A percentile compares a stretch with the other conserved stretches of the same genome.
These are phyloP conservation scores for Pleoardoris graminearum DNA, from an alignment of 2,329 filamentous ascomycete species.

Conservation along the genomic window DNA sequence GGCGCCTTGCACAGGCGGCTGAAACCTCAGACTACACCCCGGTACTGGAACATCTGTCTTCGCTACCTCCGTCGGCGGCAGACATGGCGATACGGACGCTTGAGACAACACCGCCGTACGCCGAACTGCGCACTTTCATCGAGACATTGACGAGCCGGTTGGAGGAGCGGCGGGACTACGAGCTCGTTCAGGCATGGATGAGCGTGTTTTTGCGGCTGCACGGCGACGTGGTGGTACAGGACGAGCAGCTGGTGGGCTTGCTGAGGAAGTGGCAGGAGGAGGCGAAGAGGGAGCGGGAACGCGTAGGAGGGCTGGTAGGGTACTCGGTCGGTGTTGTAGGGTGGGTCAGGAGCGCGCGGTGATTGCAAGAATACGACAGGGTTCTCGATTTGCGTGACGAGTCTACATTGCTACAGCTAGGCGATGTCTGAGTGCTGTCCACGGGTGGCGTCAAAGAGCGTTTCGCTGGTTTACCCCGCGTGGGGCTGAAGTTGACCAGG, in stretches of 20 bases:
- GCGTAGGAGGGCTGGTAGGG: slow-evolving; percentile 76
- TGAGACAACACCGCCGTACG: slow-evolving; percentile 56
- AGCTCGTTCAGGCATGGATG: slow-evolving; percentile 97
- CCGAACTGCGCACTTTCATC: slow-evolving; percentile 78
- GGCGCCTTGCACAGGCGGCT: slow-evolving; percentile 51
- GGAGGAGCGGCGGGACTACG: slow-evolving; percentile 75
- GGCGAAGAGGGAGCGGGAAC: slow-evolving; percentile 70
- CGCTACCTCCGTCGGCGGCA: slow-evolving; percentile 78
- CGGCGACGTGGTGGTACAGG: slow-evolving; percentile 59
- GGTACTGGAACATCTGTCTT: slow-evolving; percentile 78
- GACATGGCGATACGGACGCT: slow-evolving; percentile 91
- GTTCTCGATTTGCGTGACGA: too few relatives aligned
- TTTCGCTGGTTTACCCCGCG: neutral
- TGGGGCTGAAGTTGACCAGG: neutral
- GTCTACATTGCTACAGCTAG: too few relatives aligned
- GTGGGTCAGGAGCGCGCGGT: slow-evolving; percentile 66
- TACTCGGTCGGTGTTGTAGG: slow-evolving; percentile 86
- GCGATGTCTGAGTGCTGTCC: too few relatives aligned
- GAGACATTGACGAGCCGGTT: slow-evolving; percentile 75
- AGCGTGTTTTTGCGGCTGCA: slow-evolving; percentile 86
- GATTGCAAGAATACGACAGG: neutral
- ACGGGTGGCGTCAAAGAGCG: neutral
- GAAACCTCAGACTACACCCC: slow-evolving; percentile 64
- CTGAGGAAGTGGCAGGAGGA: slow-evolving; percentile 71
- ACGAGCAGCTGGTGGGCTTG: slow-evolving; percentile 59